Evolutionary conservation across 2,329 filamentous ascomycete genomes (phyloP).

Genomic region (Penicillium sp.): DNA sequence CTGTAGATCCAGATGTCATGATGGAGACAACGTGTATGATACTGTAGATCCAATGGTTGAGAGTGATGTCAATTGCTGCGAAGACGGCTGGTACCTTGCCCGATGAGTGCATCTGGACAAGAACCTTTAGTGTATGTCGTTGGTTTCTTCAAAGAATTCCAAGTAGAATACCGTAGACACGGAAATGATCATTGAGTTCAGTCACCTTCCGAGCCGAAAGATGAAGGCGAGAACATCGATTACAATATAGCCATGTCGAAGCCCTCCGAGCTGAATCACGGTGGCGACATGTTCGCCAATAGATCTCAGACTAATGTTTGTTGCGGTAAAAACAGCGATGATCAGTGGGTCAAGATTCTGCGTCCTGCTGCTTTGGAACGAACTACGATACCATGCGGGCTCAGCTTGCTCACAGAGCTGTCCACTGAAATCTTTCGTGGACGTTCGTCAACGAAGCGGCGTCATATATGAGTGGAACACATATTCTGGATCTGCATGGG

Average conservation of each 20-base stretch:
- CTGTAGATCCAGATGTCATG: not conserved
- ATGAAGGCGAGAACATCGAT: not conserved
- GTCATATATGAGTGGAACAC: not conserved
- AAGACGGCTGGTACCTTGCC: not conserved
- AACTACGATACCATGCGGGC: not conserved
- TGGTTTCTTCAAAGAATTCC: no score
- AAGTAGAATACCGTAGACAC: no score
- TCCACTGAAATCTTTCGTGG: no score
- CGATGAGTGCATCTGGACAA: no score
- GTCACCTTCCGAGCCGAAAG: not conserved
- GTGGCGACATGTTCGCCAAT: conserved; percentile 7
- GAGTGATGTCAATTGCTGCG: not conserved
- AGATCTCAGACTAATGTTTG: not conserved
- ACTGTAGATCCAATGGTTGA: not conserved
- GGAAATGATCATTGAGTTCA: not conserved
- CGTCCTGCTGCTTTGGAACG: not conserved
- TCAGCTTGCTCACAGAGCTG: not conserved
- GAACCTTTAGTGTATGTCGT: not conserved
- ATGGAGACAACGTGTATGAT: conserved; percentile 1
- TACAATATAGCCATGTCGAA: not conserved
- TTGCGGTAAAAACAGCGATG: not conserved
- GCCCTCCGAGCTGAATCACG: not conserved
- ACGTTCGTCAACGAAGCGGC: no score
- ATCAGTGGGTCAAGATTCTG: conserved; percentile 2
- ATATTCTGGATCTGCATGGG: not conserved